Conservation (phyloP, 2,329 filamentous ascomycete species). For the Periglandula ipomoeae region DNA sequence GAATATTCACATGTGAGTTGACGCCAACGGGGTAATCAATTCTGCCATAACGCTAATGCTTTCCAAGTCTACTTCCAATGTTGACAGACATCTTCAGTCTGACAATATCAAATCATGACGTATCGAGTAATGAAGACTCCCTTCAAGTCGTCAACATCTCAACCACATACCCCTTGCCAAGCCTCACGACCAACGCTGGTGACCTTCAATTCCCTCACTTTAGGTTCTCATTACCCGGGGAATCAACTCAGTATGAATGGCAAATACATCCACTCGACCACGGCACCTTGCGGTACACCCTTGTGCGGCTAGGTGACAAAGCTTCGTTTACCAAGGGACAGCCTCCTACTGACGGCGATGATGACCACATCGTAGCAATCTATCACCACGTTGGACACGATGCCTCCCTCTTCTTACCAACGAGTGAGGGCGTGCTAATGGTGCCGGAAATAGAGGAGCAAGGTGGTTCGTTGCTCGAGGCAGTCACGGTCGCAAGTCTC, state of each 20-base stretch:
- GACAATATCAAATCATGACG: no score
- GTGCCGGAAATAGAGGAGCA: neutral
- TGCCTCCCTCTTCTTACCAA: neutral
- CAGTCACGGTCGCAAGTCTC: constrained; percentile 3
- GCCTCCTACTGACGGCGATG: no score
- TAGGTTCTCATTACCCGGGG: constrained; percentile 1
- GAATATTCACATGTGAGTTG: constrained; percentile 3
- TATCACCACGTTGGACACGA: constrained; percentile 6
- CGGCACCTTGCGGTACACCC: constrained; percentile 6
- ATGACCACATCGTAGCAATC: constrained; percentile 1
- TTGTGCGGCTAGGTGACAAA: neutral
- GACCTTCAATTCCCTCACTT: constrained; percentile 3
- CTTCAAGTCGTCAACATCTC: neutral
- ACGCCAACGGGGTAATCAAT: no score
- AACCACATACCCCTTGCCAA: neutral
- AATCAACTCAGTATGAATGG: constrained; percentile 3
- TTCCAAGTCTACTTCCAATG: neutral
- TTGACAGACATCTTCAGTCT: constrained; percentile 5
- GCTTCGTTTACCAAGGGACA: no score
- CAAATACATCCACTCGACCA: constrained; percentile 6
- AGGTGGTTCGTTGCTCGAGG: neutral
- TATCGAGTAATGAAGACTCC: neutral
- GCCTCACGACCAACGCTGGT: constrained; percentile 1
- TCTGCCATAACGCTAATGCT: no score
- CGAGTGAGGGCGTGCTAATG: constrained; percentile 6